phyloP scores from a whole-genome alignment of 805 yeast genomes.

The Candida boidinii region DNA sequence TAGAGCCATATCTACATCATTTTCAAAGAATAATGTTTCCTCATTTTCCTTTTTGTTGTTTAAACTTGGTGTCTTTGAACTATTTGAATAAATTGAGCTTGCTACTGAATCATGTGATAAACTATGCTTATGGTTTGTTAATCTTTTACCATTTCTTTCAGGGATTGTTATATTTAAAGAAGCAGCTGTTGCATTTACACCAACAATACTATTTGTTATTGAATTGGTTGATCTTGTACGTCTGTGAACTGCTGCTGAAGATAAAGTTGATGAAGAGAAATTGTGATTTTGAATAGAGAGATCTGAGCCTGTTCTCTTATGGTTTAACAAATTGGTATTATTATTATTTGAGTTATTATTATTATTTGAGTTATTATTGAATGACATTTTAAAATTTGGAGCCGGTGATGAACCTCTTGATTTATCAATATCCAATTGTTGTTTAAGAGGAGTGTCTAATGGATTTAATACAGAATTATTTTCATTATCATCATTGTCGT shows the following conservation, averaged over 20 bases:
- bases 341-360: neutral
- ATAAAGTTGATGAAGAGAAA: conserved; percentile 6
- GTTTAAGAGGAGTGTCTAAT: conserved; percentile 15
- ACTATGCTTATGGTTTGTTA: too few species aligned
- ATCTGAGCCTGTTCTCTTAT: neutral
- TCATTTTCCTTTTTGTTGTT: too few species aligned
- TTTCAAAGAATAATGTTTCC: too few species aligned
- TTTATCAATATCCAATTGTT: conserved; percentile 9
- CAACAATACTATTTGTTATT: conserved; percentile 7
- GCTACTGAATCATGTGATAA: too few species aligned
- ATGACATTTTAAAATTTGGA: too few species aligned
- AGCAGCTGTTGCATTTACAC: conserved; percentile 1
- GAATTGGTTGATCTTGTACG: too few species aligned
- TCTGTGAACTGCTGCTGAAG: neutral
- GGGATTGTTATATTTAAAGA: conserved; percentile 14
- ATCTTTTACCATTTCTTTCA: conserved; percentile 19
- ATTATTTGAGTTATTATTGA: too few species aligned
- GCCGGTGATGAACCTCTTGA: neutral
- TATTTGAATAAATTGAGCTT: too few species aligned
- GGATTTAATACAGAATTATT: conserved; percentile 11
- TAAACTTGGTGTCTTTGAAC: too few species aligned
- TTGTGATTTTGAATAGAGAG: too few species aligned
- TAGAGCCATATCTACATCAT: too few species aligned
- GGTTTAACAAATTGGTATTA: neutral
- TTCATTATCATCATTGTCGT: too few species aligned